Evolutionary conservation across 306 rosid genomes (phyloP).

Genomic region (Medicago arabica): DNA sequence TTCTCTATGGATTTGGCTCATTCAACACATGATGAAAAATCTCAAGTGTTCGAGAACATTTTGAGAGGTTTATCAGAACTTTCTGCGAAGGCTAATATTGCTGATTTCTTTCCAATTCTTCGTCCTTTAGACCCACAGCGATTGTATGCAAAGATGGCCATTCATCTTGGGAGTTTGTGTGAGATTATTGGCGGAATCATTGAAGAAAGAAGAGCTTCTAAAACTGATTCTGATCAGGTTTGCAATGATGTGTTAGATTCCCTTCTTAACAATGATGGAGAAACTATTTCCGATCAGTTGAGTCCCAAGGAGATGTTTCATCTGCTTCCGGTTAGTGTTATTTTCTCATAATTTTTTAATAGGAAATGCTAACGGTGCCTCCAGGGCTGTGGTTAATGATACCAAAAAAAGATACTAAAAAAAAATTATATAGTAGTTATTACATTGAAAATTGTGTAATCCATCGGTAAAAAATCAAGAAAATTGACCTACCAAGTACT

Average conservation of each 20-base stretch:
- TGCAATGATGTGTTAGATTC: slow-evolving; percentile 12
- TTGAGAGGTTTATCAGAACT: not conserved
- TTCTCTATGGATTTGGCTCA: slow-evolving; percentile 11
- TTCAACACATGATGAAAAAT: not conserved
- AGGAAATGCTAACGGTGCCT: too few species aligned
- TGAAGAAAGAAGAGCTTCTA: slow-evolving; percentile 8
- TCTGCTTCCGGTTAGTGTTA: not conserved
- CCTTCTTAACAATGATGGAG: not conserved
- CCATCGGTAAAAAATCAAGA: too few species aligned
- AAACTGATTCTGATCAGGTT: not conserved
- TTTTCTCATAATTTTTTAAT: not conserved
- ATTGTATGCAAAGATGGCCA: not conserved
- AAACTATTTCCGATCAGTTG: not conserved
- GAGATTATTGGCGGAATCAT: not conserved
- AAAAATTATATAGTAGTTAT: too few species aligned
- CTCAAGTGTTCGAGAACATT: not conserved
- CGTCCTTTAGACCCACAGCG: not conserved
- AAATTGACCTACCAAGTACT: too few species aligned
- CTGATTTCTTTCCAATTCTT: slow-evolving; percentile 6
- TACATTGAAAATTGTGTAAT: too few species aligned
- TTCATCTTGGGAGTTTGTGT: not conserved
- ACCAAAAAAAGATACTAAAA: too few species aligned
- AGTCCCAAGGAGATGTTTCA: not conserved
- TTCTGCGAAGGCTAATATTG: not conserved
- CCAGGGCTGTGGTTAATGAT: too few species aligned